Conservation (phyloP, 441 rosid species). For the Isatis lusitanica region DNA sequence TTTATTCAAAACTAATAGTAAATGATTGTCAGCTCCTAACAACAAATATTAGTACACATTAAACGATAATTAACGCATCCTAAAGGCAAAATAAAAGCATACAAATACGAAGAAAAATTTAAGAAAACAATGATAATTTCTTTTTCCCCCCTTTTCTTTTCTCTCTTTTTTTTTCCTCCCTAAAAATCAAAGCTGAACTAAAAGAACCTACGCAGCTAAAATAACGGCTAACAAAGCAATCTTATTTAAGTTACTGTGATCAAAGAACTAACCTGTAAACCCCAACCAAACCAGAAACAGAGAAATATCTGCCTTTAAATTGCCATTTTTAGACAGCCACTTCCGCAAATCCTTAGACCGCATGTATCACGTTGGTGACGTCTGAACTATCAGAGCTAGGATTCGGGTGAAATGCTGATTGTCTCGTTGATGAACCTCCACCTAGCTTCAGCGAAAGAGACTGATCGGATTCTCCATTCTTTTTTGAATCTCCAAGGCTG, state of each 20-base stretch:
- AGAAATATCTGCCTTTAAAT: constrained; percentile 5
- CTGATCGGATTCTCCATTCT: constrained; percentile 43
- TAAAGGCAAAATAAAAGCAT: neutral
- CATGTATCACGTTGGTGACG: constrained; percentile 56
- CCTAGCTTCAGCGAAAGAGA: constrained; percentile 58
- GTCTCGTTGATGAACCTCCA: constrained; percentile 64
- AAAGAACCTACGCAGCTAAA: constrained; percentile 32
- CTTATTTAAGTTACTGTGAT: constrained; percentile 33
- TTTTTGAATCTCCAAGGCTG: constrained; percentile 57
- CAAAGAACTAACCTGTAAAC: constrained; percentile 27
- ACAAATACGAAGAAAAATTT: constrained; percentile 8
- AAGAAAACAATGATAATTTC: constrained; percentile 11
- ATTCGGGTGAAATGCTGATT: constrained; percentile 71
- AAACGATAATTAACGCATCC: neutral
- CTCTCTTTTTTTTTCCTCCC: neutral
- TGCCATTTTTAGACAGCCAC: neutral
- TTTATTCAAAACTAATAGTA: constrained; percentile 10
- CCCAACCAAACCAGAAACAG: constrained; percentile 26
- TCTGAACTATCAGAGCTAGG: constrained; percentile 50
- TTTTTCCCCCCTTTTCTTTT: neutral
- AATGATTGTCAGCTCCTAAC: neutral
- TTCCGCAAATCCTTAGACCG: constrained; percentile 35
- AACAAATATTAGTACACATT: constrained; percentile 18
- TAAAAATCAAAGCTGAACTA: constrained; percentile 34
- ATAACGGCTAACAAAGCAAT: constrained; percentile 26